Evolutionary conservation across 768 basidiomycete species (phyloP).

Genomic region (Mycena venus): DNA sequence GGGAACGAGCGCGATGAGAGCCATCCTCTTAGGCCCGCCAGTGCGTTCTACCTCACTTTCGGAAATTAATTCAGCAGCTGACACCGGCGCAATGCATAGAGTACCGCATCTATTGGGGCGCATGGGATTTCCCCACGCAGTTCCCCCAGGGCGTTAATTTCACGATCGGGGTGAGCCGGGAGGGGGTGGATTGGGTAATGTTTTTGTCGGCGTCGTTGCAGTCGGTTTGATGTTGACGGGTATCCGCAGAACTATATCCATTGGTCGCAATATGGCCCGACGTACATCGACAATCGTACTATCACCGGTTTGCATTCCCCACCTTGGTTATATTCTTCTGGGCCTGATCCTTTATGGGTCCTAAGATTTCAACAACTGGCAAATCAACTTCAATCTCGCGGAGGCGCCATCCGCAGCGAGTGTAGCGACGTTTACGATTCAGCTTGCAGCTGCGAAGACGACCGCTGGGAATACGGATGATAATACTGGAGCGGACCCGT

Average conservation of each 20-base stretch:
- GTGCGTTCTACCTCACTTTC: conserved; percentile 26
- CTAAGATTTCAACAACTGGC: conserved; percentile 37
- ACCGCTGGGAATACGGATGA: conserved; percentile 43
- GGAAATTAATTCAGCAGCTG: neutral
- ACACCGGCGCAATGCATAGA: neutral
- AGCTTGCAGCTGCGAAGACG: conserved; percentile 43
- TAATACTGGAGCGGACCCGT: conserved; percentile 9
- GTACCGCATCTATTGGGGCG: conserved; percentile 41
- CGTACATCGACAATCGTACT: conserved; percentile 36
- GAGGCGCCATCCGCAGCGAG: conserved; percentile 6
- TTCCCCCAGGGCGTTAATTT: conserved; percentile 46
- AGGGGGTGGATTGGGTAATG: conserved; percentile 36
- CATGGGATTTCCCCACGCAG: conserved; percentile 44
- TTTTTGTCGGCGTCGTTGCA: neutral
- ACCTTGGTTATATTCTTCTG: too few relatives aligned
- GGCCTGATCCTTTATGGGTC: too few relatives aligned
- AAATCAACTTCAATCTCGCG: conserved; percentile 41
- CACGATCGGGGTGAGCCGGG: conserved; percentile 40
- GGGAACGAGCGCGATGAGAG: conserved; percentile 38
- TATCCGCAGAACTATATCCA: conserved; percentile 43
- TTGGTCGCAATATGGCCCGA: conserved; percentile 43
- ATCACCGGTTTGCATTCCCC: conserved; percentile 32
- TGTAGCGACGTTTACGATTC: conserved; percentile 41
- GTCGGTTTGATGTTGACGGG: neutral
- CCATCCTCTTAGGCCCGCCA: conserved; percentile 32